Evolutionary conservation across 768 basidiomycete species (phyloP), one percentile per base, ranked within the genome.

Genomic region (Tulasnella sp.): DNA sequence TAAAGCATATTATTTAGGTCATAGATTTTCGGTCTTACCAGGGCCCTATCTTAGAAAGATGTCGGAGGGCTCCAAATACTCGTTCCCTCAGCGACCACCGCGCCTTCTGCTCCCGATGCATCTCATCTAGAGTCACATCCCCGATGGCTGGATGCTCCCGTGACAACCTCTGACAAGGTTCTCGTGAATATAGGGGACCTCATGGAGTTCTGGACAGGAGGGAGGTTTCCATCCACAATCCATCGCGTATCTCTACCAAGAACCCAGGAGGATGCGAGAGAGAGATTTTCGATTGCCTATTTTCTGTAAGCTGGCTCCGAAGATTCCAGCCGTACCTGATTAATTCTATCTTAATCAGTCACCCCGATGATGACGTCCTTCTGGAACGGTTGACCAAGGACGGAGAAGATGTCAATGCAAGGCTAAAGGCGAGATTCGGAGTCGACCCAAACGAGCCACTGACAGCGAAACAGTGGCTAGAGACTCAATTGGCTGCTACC

Each of bases 271-370:
- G 79, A 76, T 16, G 79, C 80, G 14, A 21, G 44, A 6, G 73
- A 82, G 7, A 71, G 83, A 62, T 82, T 81, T 76, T 83, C 83
- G 9, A 83, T 83, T 21, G 83, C 82, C 36, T 83, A 80, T 76
- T 83, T 83, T 75, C 58, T 83, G 71, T 81, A 40, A n/a, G 80
- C 31, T n/a, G 44, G n/a, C 31, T 36, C 38, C 39, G 19, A 48
- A 12, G 27, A 19, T 4, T 10, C 0, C 3, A 6, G 40, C 21
- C 27, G 27, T 0, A 38, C 21, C 40, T 80, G 21, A 78, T 40
- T 39, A 12, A 58, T 2, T 16, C 40, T 40, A 10, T 46, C 14
- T 27, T 42, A 2, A 31, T 31, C 38, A 81, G 80, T 3, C 83
- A 83, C 21, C 81, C 83, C 9, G 82, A 81, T 21, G 81, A 82